Evolutionary conservation across 1,284 basidiomycete genomes (phyloP), one percentile per base, ranked within the genome.

Genomic region (Ustanciosporium gigantosporum): DNA sequence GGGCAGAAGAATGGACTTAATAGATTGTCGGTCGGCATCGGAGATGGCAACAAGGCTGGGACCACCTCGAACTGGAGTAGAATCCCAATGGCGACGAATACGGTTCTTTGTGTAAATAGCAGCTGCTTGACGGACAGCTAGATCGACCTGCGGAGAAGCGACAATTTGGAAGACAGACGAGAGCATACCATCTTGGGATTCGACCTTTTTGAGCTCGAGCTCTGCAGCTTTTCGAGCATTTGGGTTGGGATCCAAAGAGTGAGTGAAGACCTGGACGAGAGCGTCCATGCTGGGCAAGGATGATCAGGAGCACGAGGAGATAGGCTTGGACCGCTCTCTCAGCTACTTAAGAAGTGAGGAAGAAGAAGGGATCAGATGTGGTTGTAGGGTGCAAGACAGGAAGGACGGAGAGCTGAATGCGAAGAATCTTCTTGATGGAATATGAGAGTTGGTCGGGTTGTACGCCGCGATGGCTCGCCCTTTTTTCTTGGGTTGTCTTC

Each of bases 81-180:
- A 20, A 36, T 75, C 74, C 75, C 75, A 77, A 17, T 64, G 53
- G 3, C 60, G 40, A 9, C 66, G 46, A 9, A 76, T 60, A 36
- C 75, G 72, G 50, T 77, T 77, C 59, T 77, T 77, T 22, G 72
- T 50, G 57, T 76, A 74, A 50, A 77, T 70, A 19, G 75, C 56
- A 9, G 74, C 65, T 1, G 75, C 75, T 45, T 76, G 75, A 21
- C 75, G 57, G 7, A 72, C 53, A 3, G 69, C 38, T 13, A 64
- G 17, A 24, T 74, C 70, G 11, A 68, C 46, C 22, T 76, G 61
- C 14, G 46, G 17, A 17, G 66, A 53, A 2, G 66, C 46, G 5
- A 76, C 57, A 17, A 77, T 37, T 36, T 73, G 66, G 31, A 77
- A 68, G 37, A 68, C 70, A 15, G 67, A 60, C 9, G 62, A 43